Evolutionary conservation across 441 rosid genomes (phyloP).

Genomic region (Macaranga tanarius): DNA sequence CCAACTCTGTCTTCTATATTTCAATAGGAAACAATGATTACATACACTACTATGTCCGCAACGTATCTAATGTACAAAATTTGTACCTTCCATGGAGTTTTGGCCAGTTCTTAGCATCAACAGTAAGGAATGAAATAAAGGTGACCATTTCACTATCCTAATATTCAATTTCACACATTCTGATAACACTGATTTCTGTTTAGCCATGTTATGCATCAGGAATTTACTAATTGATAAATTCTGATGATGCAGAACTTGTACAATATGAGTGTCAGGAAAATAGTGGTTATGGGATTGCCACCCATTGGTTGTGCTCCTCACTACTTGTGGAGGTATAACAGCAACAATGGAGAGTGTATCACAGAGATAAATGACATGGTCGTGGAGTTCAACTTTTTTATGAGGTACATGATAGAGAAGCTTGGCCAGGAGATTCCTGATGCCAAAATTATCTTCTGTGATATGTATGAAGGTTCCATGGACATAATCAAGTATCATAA

Average conservation of each 20-base stretch:
- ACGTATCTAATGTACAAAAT: slow-evolving; percentile 67
- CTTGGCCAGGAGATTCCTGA: slow-evolving; percentile 59
- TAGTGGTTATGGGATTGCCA: slow-evolving; percentile 65
- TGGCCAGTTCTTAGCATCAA: slow-evolving; percentile 71
- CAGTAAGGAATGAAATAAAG: slow-evolving; percentile 65
- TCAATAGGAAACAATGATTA: slow-evolving; percentile 88
- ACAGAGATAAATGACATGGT: slow-evolving; percentile 73
- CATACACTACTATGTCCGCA: slow-evolving; percentile 84
- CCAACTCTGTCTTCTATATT: slow-evolving; percentile 66
- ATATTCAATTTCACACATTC: neutral
- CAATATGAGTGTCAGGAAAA: slow-evolving; percentile 52
- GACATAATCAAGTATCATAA: slow-evolving; percentile 64
- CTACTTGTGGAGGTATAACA: slow-evolving; percentile 64
- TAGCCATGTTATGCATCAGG: neutral
- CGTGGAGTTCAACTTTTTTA: slow-evolving; percentile 70
- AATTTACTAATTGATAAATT: neutral
- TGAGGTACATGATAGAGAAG: slow-evolving; percentile 65
- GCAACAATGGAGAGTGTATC: slow-evolving; percentile 72
- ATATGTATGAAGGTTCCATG: slow-evolving; percentile 70
- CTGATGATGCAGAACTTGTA: slow-evolving; percentile 60
- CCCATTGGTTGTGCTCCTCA: slow-evolving; percentile 85
- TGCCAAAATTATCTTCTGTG: slow-evolving; percentile 64
- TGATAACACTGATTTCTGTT: no score
- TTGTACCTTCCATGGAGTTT: slow-evolving; percentile 85
- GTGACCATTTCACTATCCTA: slow-evolving; percentile 25